These are phyloP conservation scores for Aspergillus asperescens DNA, from an alignment of 495 filamentous ascomycete species.

Conservation along the genomic window DNA sequence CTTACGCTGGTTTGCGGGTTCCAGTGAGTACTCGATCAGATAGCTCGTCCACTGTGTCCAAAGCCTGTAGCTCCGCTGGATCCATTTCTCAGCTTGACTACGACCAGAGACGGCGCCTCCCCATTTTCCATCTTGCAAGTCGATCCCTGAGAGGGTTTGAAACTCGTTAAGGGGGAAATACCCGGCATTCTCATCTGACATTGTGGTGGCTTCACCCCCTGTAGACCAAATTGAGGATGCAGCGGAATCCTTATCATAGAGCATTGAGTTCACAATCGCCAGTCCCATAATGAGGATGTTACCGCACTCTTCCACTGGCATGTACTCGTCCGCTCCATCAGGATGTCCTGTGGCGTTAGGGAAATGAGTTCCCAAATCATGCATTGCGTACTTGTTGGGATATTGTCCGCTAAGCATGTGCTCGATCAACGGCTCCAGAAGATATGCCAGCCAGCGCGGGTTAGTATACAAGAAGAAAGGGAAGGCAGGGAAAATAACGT, in stretches of 20 bases:
- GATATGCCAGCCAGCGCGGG: conserved; percentile 83
- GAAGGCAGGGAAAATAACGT: conserved; percentile 94
- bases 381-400: conserved; percentile 86
- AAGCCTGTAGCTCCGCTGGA: conserved; percentile 62
- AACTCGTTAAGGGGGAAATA: conserved; percentile 41
- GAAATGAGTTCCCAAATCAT: conserved; percentile 84
- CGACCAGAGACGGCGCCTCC: conserved; percentile 45
- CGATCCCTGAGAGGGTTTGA: conserved; percentile 41
- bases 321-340: conserved; percentile 87
- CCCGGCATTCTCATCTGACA: conserved; percentile 19
- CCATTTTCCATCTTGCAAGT: conserved; percentile 49
- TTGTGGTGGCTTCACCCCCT: conserved; percentile 22
- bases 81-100: conserved; percentile 51
- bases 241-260: conserved; percentile 56
- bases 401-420: conserved; percentile 90
- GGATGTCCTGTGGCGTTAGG: conserved; percentile 88
- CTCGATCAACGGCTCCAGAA: conserved; percentile 85
- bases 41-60: conserved; percentile 95
- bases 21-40: conserved; percentile 77
- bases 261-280: conserved; percentile 74
- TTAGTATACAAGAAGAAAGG: conserved; percentile 96
- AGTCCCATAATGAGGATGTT: conserved; percentile 96
- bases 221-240: conserved; percentile 49
- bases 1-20: conserved; percentile 76
- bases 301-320: conserved; percentile 96